Evolutionary conservation across 208 protist genomes (phyloP).

Genomic region (Acanthamoeba culbertsoni): DNA sequence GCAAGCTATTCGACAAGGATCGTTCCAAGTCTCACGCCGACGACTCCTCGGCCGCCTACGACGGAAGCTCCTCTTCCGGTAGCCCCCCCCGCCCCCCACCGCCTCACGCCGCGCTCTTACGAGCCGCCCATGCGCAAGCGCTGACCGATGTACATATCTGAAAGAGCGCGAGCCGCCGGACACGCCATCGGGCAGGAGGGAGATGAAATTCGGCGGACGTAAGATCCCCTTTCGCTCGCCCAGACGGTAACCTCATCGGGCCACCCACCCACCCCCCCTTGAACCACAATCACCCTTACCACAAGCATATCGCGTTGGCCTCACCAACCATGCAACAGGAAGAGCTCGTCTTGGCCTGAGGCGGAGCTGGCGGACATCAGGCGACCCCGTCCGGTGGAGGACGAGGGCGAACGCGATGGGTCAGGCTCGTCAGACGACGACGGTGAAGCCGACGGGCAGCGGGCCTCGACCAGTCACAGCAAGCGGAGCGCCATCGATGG

Average conservation of each 20-base stretch:
- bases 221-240: not conserved
- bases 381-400: not conserved
- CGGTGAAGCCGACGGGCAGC: not conserved
- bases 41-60: not conserved
- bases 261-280: not conserved
- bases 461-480: not conserved
- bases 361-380: not conserved
- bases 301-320: not conserved
- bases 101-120: too few relatives aligned
- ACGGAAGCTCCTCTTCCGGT: not conserved
- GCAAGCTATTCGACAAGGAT: constrained; percentile 9
- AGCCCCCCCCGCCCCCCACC: too few relatives aligned
- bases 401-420: not conserved
- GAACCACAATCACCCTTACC: not conserved
- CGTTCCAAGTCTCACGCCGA: not conserved
- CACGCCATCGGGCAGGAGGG: too few relatives aligned
- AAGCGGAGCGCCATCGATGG: not conserved
- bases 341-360: constrained; percentile 1
- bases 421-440: not conserved
- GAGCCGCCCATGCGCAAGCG: not conserved
- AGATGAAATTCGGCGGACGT: not conserved
- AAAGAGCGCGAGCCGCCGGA: not conserved
- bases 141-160: not conserved
- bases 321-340: not conserved
- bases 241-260: not conserved